Conservation (phyloP, 495 filamentous ascomycete species). For the Neurospora sp. region DNA sequence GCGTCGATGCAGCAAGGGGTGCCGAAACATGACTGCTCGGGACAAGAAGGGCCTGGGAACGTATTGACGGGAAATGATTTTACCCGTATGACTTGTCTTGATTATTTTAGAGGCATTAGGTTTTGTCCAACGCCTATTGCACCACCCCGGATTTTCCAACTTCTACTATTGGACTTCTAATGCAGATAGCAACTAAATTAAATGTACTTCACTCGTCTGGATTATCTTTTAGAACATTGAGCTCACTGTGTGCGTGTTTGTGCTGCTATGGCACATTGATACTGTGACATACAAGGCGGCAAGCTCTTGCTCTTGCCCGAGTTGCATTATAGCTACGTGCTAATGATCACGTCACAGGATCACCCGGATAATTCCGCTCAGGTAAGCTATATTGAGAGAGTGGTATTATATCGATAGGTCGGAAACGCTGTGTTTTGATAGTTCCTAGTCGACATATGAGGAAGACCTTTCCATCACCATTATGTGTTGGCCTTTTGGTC, state of each 20-base stretch:
- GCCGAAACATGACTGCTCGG: neutral
- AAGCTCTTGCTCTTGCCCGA: neutral
- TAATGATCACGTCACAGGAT: neutral
- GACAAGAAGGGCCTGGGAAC: neutral
- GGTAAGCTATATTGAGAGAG: neutral
- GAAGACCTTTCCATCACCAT: neutral
- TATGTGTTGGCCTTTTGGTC: neutral
- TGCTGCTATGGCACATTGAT: neutral
- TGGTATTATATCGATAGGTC: neutral
- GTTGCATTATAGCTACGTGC: neutral
- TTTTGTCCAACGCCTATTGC: neutral
- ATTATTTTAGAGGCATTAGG: neutral
- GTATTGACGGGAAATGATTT: neutral
- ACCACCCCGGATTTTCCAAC: neutral
- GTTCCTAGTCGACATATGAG: neutral
- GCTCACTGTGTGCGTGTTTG: neutral
- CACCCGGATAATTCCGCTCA: neutral
- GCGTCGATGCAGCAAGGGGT: neutral
- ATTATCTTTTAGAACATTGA: neutral
- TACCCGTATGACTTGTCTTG: neutral
- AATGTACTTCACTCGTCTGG: slow-evolving; percentile 16
- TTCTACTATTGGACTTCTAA: slow-evolving; percentile 45
- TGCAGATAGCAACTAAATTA: slow-evolving; percentile 43
- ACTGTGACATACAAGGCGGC: neutral
- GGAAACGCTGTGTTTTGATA: neutral